Percentiles rank a stretch among this genome's conserved stretches.
Conservation (phyloP, 2,329 filamentous ascomycete genomes). For the Simplicillium sp. region DNA sequence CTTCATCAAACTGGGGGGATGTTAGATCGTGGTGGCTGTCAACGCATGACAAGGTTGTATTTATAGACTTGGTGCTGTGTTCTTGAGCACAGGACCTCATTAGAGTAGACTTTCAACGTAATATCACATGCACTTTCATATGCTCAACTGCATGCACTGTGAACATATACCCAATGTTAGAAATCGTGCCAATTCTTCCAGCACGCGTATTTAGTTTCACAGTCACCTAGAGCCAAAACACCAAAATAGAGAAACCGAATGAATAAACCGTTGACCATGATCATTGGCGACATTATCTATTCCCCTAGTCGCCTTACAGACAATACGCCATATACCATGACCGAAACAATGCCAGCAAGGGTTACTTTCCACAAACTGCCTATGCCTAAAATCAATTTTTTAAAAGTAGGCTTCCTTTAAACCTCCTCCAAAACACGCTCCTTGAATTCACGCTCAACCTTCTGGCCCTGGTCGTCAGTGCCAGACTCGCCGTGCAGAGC, state of each 20-base stretch:
- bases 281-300: conserved; percentile 28
- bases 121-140: background rate
- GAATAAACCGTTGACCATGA: conserved; percentile 19
- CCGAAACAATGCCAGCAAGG: conserved; percentile 27
- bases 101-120: background rate
- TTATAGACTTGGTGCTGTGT: background rate
- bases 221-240: conserved; percentile 1
- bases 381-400: conserved; percentile 6
- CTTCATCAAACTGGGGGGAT: no score
- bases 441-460: conserved; percentile 99
- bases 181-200: background rate
- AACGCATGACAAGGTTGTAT: no score
- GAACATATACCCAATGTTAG: conserved; percentile 1
- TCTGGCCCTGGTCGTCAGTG: conserved; percentile 93
- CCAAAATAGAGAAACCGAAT: conserved; percentile 15
- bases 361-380: background rate
- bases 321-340: conserved; percentile 35
- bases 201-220: background rate
- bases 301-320: conserved; percentile 29
- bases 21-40: no score
- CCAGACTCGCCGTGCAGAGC: conserved; percentile 95
- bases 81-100: background rate
- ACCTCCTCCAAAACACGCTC: conserved; percentile 90
- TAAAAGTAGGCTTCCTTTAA: conserved; percentile 44
- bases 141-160: background rate